Evolutionary conservation across 2,329 filamentous ascomycete species (phyloP).

Genomic region (Calonectria hongkongensis): DNA sequence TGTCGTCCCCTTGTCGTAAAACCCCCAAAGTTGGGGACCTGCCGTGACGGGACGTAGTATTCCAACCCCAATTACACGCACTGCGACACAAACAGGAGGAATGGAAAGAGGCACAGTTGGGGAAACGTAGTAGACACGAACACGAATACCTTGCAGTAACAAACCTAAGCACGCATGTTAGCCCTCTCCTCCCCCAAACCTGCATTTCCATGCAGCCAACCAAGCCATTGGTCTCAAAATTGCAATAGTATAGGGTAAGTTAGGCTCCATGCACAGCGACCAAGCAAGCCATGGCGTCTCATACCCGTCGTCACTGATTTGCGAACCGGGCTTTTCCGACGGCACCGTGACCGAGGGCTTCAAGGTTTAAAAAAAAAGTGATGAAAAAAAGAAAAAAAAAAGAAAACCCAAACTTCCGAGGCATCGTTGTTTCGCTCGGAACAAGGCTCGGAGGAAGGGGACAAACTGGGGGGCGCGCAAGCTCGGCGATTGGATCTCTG

Average conservation of each 20-base stretch:
- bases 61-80: conserved; percentile 20
- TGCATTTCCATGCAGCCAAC: no score
- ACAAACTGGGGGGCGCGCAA: no score
- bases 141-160: not conserved
- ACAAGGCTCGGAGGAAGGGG: not conserved
- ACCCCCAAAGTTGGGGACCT: conserved; percentile 28
- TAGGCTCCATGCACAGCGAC: not conserved
- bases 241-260: not conserved
- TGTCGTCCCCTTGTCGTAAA: conserved; percentile 9
- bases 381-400: not conserved
- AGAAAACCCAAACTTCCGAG: conserved; percentile 16
- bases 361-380: not conserved
- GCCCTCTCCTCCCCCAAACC: no score
- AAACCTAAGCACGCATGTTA: not conserved
- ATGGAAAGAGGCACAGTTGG: not conserved
- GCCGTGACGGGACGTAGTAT: conserved; percentile 5
- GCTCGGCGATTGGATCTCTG: conserved; percentile 7
- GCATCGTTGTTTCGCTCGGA: not conserved
- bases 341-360: not conserved
- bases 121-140: not conserved
- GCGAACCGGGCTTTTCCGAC: conserved; percentile 23
- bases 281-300: not conserved
- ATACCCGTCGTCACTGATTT: not conserved
- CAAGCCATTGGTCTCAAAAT: no score
- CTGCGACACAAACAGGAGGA: not conserved